Evolutionary conservation across 2,329 filamentous ascomycete species (phyloP).

Genomic region (Alternaria ventricosa): DNA sequence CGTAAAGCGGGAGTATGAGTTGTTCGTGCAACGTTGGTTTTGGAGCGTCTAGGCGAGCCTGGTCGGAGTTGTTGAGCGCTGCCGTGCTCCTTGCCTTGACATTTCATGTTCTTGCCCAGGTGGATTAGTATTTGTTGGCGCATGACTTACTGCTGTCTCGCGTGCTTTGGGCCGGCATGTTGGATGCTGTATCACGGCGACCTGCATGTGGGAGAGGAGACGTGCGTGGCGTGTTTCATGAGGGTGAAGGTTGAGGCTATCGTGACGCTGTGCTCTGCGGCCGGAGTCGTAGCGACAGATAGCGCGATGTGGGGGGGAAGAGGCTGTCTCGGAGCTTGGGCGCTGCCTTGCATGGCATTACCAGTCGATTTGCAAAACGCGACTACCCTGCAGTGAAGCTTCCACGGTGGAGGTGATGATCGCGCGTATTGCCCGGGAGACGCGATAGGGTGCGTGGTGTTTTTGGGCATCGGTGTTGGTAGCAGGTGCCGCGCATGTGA

Average conservation of each 20-base stretch:
- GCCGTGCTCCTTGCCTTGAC: conserved; percentile 23
- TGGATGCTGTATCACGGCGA: conserved; percentile 20
- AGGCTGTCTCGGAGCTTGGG: not conserved
- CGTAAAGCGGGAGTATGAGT: conserved; percentile 1
- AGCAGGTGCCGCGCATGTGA: not conserved
- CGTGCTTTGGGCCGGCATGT: conserved; percentile 11
- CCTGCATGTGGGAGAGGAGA: conserved; percentile 18
- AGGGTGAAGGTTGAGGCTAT: conserved; percentile 14
- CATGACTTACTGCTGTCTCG: conserved; percentile 26
- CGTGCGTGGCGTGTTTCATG: conserved; percentile 34
- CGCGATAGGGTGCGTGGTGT: not conserved
- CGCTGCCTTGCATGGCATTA: not conserved
- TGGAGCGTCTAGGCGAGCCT: not conserved
- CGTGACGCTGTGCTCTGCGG: conserved; percentile 25
- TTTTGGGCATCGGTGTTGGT: not conserved
- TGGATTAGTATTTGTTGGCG: conserved; percentile 11
- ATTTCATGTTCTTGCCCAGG: conserved; percentile 3
- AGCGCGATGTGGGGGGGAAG: conserved; percentile 16
- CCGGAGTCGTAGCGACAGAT: conserved; percentile 18
- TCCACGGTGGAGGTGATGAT: not conserved
- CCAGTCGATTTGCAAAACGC: not conserved
- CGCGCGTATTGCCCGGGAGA: not conserved
- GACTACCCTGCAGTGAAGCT: not conserved
- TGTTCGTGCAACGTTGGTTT: conserved; percentile 2
- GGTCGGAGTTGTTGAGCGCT: conserved; percentile 14